Conservation (phyloP, 1,284 basidiomycete species). For the Tilletia setariae region DNA sequence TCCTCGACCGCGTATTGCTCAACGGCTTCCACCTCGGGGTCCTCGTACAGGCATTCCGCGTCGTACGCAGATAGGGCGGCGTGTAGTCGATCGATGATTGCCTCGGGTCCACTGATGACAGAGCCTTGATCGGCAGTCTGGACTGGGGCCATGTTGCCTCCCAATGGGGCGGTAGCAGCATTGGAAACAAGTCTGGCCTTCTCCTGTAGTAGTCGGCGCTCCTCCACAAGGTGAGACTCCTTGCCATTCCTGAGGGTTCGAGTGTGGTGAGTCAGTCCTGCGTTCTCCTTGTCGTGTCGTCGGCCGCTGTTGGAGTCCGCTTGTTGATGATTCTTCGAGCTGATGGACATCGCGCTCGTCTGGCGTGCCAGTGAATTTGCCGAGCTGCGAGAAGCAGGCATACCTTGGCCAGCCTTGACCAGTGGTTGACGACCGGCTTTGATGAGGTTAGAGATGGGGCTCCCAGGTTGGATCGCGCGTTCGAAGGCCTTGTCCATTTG, state of each 20-base stretch:
- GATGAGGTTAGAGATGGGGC: slow-evolving; percentile 86
- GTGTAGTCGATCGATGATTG: slow-evolving; percentile 64
- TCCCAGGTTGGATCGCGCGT: slow-evolving; percentile 88
- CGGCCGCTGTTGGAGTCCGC: neutral
- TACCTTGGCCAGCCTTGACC: slow-evolving; percentile 7
- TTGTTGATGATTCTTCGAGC: slow-evolving; percentile 13
- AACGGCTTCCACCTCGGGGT: slow-evolving; percentile 59
- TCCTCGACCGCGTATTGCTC: slow-evolving; percentile 18
- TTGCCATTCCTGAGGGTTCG: slow-evolving; percentile 16
- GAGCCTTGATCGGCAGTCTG: neutral
- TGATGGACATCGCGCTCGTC: slow-evolving; percentile 18
- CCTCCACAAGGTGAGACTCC: slow-evolving; percentile 17
- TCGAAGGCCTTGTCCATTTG: slow-evolving; percentile 82
- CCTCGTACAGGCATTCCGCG: slow-evolving; percentile 64
- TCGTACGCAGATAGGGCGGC: slow-evolving; percentile 68
- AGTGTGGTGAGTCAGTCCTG: neutral
- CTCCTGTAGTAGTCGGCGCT: slow-evolving; percentile 29
- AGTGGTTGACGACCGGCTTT: slow-evolving; percentile 53
- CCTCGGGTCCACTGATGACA: slow-evolving; percentile 24
- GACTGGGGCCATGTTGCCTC: neutral
- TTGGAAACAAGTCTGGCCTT: slow-evolving; percentile 34
- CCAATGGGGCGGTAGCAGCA: neutral
- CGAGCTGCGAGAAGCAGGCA: slow-evolving; percentile 23
- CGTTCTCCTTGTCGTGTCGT: slow-evolving; percentile 45
- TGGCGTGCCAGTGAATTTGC: slow-evolving; percentile 21